Conservation (phyloP, 2,329 filamentous ascomycete genomes). For the Thyridium curvatum region DNA sequence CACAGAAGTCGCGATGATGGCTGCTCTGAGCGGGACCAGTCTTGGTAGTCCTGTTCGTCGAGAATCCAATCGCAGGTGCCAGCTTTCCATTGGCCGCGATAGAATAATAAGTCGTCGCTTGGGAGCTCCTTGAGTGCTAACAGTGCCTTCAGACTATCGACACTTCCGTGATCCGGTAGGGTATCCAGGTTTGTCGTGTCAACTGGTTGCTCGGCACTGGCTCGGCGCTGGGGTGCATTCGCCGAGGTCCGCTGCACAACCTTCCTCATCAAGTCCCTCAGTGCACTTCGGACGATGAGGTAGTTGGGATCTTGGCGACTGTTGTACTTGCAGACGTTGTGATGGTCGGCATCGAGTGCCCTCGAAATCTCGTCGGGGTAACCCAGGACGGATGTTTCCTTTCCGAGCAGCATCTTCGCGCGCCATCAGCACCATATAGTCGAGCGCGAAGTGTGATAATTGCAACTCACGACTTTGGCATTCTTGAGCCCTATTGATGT, state of each 20-base stretch:
- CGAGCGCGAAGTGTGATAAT: no score
- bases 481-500: constrained; percentile 11
- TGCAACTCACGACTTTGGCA: background rate
- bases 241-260: background rate
- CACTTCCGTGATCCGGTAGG: no score
- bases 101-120: constrained; percentile 4
- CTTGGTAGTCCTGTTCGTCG: background rate
- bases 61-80: constrained; percentile 10
- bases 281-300: constrained; percentile 7
- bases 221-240: background rate
- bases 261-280: constrained; percentile 7
- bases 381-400: constrained; percentile 18
- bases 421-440: no score
- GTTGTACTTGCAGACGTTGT: constrained; percentile 20
- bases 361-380: constrained; percentile 16
- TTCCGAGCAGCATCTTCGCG: constrained; percentile 13
- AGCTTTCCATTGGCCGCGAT: constrained; percentile 1
- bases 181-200: no score
- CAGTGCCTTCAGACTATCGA: background rate
- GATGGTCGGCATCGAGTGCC: constrained; percentile 21
- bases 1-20: no score
- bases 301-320: constrained; percentile 13
- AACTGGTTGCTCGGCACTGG: no score
- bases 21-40: background rate
- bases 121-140: constrained; percentile 1